Conservation (phyloP, 768 basidiomycete genomes). For the Lyophyllum shimeji region DNA sequence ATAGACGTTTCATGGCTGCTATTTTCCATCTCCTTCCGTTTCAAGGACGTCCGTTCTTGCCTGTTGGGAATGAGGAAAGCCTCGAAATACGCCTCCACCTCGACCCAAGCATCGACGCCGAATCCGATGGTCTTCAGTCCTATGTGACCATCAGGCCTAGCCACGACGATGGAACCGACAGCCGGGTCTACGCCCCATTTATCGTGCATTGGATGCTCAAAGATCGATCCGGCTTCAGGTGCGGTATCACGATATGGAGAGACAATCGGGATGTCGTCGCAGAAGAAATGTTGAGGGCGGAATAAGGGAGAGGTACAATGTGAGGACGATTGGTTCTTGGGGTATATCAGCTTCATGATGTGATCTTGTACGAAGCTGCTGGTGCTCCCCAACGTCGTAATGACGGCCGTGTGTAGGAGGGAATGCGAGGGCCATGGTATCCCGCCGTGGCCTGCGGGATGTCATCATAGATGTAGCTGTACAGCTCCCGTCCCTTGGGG, state of each 20-base stretch:
- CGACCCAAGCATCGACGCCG: slow-evolving; percentile 9
- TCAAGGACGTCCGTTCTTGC: neutral
- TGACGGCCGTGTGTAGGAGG: slow-evolving; percentile 12
- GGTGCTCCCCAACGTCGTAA: slow-evolving; percentile 12
- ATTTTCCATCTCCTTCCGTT: neutral
- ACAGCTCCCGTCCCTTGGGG: slow-evolving; percentile 10
- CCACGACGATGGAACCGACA: slow-evolving; percentile 15
- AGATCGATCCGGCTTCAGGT: slow-evolving; percentile 13
- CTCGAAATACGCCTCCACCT: slow-evolving; percentile 14
- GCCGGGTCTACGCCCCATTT: slow-evolving; percentile 16
- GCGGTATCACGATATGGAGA: slow-evolving; percentile 16
- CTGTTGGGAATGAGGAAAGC: slow-evolving; percentile 9
- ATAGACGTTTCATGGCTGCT: neutral
- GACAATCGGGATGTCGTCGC: slow-evolving; percentile 15
- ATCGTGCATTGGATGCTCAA: slow-evolving; percentile 17
- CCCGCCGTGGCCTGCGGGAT: slow-evolving; percentile 15
- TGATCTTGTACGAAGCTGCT: slow-evolving; percentile 9
- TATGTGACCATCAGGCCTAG: slow-evolving; percentile 14
- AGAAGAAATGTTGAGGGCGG: slow-evolving; percentile 16
- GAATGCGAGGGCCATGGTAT: slow-evolving; percentile 13
- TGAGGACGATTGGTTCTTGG: neutral
- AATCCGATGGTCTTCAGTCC: slow-evolving; percentile 13
- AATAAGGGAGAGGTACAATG: slow-evolving; percentile 11
- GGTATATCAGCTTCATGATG: slow-evolving; percentile 13
- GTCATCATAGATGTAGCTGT: slow-evolving; percentile 15